Conservation (phyloP, 2,329 filamentous ascomycete species). For the Venturia pyrina region DNA sequence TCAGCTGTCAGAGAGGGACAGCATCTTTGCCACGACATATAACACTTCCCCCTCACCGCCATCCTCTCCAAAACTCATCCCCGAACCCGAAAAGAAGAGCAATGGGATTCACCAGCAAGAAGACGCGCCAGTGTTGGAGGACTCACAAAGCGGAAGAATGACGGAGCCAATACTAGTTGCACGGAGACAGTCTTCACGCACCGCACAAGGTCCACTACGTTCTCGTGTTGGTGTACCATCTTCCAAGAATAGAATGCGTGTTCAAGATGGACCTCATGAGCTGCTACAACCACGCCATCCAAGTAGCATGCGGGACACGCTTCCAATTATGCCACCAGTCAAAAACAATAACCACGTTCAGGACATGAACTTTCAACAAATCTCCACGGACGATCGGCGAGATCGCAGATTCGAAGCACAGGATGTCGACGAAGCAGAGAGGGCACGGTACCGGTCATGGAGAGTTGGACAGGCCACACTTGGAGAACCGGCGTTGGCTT, state of each 20-base stretch:
- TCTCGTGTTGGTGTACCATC: background rate
- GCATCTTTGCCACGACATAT: conserved; percentile 55
- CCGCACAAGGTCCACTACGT: background rate
- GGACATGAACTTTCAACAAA: conserved; percentile 27
- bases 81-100: background rate
- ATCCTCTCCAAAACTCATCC: background rate
- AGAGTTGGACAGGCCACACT: conserved; percentile 37
- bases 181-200: background rate
- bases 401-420: conserved; percentile 13
- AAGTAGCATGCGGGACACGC: conserved; percentile 19
- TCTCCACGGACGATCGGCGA: conserved; percentile 23
- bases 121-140: background rate
- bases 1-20: conserved; percentile 51
- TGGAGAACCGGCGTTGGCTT: conserved; percentile 26
- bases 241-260: background rate
- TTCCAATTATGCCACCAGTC: conserved; percentile 20
- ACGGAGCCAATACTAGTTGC: background rate
- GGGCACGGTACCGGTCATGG: conserved; percentile 39
- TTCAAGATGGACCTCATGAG: conserved; percentile 15
- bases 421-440: conserved; percentile 27
- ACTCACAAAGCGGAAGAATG: conserved; percentile 4
- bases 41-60: conserved; percentile 6
- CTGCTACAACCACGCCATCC: conserved; percentile 12
- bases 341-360: background rate
- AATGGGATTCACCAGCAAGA: conserved; percentile 8